Percentiles rank a stretch among this genome's conserved stretches.
These are phyloP conservation scores for Harringtonia lauricola DNA, from an alignment of 2,329 filamentous ascomycete genomes.

Conservation along the genomic window DNA sequence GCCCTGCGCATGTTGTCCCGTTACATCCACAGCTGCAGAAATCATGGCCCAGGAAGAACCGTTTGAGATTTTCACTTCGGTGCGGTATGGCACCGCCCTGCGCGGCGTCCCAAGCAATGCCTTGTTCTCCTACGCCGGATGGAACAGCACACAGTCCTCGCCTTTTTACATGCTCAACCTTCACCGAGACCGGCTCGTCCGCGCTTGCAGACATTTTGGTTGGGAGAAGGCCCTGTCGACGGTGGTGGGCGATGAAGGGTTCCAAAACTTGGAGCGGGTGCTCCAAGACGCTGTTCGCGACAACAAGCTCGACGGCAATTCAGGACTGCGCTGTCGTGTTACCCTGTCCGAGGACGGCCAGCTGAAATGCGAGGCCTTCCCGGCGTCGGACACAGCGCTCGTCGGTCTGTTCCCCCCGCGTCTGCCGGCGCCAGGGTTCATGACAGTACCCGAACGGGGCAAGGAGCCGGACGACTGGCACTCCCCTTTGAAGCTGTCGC, in stretches of 20 bases:
- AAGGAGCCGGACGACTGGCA: neutral
- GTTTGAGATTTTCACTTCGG: conserved; percentile 58
- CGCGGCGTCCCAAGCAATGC: conserved; percentile 25
- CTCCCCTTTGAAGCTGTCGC: neutral
- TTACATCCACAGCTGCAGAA: too few relatives aligned
- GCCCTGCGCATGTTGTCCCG: neutral
- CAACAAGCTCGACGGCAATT: conserved; percentile 13
- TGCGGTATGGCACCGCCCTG: conserved; percentile 59
- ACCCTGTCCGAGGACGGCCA: conserved; percentile 38
- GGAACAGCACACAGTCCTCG: conserved; percentile 41
- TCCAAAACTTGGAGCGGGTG: conserved; percentile 29
- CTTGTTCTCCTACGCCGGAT: conserved; percentile 31
- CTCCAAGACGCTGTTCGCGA: conserved; percentile 2
- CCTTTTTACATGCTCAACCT: conserved; percentile 71
- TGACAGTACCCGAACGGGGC: conserved; percentile 9
- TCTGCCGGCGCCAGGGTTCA: conserved; percentile 34
- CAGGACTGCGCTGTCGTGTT: conserved; percentile 41
- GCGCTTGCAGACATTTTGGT: conserved; percentile 43
- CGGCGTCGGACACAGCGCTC: conserved; percentile 27
- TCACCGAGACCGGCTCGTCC: conserved; percentile 69
- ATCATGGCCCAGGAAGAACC: conserved; percentile 18
- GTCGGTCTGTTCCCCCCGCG: conserved; percentile 45
- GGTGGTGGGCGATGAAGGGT: conserved; percentile 33
- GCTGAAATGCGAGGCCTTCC: conserved; percentile 29
- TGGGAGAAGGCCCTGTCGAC: conserved; percentile 36